These are phyloP conservation scores for Lentinula edodes DNA, from an alignment of 768 basidiomycete species.

Conservation along the genomic window DNA sequence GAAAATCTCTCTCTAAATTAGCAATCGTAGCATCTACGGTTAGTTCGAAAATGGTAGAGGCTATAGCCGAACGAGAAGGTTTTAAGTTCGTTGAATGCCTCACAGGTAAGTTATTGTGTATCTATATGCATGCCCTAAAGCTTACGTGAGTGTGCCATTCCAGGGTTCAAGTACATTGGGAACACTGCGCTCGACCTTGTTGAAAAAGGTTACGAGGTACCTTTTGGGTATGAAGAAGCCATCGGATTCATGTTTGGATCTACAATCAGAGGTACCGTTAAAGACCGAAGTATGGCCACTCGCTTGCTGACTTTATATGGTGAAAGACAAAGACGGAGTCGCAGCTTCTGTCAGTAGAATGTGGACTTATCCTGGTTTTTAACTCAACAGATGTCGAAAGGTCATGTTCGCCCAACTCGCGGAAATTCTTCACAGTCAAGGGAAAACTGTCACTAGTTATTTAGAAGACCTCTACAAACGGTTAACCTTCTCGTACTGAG, in stretches of 20 bases:
- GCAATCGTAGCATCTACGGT: constrained; percentile 89
- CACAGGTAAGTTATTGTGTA: constrained; percentile 45
- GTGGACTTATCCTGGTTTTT: neutral
- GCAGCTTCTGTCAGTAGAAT: constrained; percentile 59
- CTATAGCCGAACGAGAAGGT: constrained; percentile 69
- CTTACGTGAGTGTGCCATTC: constrained; percentile 8
- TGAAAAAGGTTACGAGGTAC: constrained; percentile 60
- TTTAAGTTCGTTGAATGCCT: constrained; percentile 84
- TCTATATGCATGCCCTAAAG: constrained; percentile 6
- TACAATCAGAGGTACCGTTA: constrained; percentile 40
- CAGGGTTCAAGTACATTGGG: constrained; percentile 89
- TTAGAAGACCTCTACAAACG: constrained; percentile 58
- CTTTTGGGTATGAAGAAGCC: constrained; percentile 88
- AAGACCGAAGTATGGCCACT: neutral
- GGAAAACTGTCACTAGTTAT: constrained; percentile 49
- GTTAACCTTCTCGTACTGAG: constrained; percentile 24
- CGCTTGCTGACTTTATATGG: neutral
- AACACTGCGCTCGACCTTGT: constrained; percentile 71
- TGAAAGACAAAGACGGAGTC: constrained; percentile 78
- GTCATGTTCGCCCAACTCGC: constrained; percentile 67
- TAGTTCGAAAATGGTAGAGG: constrained; percentile 84
- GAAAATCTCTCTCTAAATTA: constrained; percentile 48
- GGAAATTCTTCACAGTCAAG: constrained; percentile 39
- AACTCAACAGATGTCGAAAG: constrained; percentile 26
- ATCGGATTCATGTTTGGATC: constrained; percentile 88